Base-by-base conservation (phyloP, 2,329 filamentous ascomycete species). In the Fusarium longipes region DNA sequence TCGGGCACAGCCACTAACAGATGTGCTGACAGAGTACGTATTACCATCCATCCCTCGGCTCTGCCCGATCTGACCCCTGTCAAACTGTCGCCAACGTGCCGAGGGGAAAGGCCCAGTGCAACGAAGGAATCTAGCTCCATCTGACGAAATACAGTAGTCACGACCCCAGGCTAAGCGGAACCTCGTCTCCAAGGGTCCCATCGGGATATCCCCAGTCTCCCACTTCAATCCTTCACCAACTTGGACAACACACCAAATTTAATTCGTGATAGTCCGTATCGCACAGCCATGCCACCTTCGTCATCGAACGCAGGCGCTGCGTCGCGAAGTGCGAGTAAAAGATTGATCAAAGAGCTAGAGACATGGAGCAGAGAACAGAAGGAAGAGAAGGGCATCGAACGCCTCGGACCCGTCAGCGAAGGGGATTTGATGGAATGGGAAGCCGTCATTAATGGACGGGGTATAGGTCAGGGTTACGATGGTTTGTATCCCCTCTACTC, bases 401-500 rank as follows among this genome's bases (percentile, higher is more conserved):
- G 87, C 14, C 83, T 89, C 6, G 86, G 85, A 0, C 85, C 87
- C 22, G 79, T 82, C 35, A 75, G 74, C 65, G 86, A 87, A 62
- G 82, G 82, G n/a, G 82, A 87, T 72, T 76, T 90, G 54, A 78
- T 89, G 63, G 76, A 76, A 47, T 89, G 87, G 85, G 82, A 87
- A 76, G 83, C 86, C 27, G 85, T 89, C 51, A 82, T 90, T 54
- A 87, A 86, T 69, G 87, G 86, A n/a, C 77, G 79, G 57, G 86
- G 82, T 18, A 75, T 88, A 22, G 85, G 85, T 2, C 76, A 74
- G 29, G 86, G 86, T 11, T 89, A 89, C 62, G 85, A 88, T 63
- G 82, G 86, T 87, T 18, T 39, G 43, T 47, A 39, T 32, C 7
- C 47, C 42, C 30, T 36, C 15, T 44, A 15, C 42, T 15, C 20